phyloP scores from a whole-genome alignment of 495 filamentous ascomycete genomes.

The Bacidia rubella region DNA sequence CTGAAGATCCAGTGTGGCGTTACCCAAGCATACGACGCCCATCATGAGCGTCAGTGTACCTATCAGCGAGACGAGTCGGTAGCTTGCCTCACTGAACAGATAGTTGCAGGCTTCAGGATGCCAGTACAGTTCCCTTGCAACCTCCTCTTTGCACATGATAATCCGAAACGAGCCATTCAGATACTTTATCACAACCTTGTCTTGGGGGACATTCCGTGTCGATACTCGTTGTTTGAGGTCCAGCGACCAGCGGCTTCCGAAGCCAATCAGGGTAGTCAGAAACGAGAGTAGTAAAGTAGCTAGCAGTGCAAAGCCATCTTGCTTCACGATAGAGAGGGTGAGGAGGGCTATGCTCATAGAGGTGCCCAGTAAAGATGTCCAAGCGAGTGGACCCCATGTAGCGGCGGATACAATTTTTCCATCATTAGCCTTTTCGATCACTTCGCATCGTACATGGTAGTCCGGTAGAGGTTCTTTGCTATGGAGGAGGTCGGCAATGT shows the following conservation, averaged over 20 bases:
- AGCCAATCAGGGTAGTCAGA: conserved; percentile 30
- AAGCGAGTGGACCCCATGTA: conserved; percentile 24
- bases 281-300: conserved; percentile 30
- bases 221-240: conserved; percentile 26
- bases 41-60: conserved; percentile 35
- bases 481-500: conserved; percentile 18
- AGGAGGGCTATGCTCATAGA: conserved; percentile 24
- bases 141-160: conserved; percentile 46
- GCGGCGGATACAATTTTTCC: conserved; percentile 14
- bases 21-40: conserved; percentile 33
- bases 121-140: conserved; percentile 50
- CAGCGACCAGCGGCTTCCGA: conserved; percentile 29
- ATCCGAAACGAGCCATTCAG: conserved; percentile 48
- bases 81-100: conserved; percentile 20
- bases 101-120: conserved; percentile 37
- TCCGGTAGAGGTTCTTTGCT: conserved; percentile 16
- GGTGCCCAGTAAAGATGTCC: conserved; percentile 25
- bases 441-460: conserved; percentile 29
- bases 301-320: conserved; percentile 31
- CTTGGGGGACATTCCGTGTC: conserved; percentile 36
- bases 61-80: conserved; percentile 29
- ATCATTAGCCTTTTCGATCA: conserved; percentile 19
- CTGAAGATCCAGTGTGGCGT: conserved; percentile 27
- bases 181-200: conserved; percentile 48
- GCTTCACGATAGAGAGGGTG: conserved; percentile 21